phyloP scores from a whole-genome alignment of 495 filamentous ascomycete species.

The Pseudevernia furfuracea region DNA sequence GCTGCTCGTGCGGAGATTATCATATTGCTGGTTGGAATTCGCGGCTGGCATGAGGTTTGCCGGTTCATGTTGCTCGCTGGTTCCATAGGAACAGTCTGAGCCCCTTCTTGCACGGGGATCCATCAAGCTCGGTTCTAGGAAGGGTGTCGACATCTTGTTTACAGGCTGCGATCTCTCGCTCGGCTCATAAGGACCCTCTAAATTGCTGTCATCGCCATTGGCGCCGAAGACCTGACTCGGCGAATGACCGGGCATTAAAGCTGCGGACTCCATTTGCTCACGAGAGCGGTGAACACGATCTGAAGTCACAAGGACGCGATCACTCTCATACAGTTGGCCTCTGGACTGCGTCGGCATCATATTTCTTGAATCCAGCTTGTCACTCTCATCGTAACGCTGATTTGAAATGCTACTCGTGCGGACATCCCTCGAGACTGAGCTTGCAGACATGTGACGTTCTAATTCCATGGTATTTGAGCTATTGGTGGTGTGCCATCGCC shows the following conservation, averaged over 20 bases:
- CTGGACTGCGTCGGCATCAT: not conserved
- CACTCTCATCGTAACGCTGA: not conserved
- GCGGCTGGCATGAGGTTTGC: not conserved
- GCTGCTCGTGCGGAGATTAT: not conserved
- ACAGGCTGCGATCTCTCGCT: not conserved
- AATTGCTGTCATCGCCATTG: not conserved
- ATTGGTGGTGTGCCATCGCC: not conserved
- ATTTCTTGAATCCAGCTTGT: not conserved
- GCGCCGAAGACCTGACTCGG: not conserved
- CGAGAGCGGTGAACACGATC: not conserved
- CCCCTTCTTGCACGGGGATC: not conserved
- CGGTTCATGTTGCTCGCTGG: not conserved
- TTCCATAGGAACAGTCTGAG: not conserved
- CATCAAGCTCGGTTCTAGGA: not conserved
- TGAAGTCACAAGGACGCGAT: not conserved
- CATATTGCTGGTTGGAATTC: not conserved
- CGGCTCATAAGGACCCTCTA: not conserved
- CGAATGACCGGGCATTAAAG: not conserved
- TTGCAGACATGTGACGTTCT: slow-evolving; percentile 1
- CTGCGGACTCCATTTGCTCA: not conserved
- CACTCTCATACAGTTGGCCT: not conserved
- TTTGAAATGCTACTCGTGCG: not conserved
- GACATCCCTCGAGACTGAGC: not conserved
- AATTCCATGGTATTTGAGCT: not conserved
- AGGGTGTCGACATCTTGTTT: not conserved